Conservation (phyloP, 371 early-diverging fungal species). For the Mucor racemosus region DNA sequence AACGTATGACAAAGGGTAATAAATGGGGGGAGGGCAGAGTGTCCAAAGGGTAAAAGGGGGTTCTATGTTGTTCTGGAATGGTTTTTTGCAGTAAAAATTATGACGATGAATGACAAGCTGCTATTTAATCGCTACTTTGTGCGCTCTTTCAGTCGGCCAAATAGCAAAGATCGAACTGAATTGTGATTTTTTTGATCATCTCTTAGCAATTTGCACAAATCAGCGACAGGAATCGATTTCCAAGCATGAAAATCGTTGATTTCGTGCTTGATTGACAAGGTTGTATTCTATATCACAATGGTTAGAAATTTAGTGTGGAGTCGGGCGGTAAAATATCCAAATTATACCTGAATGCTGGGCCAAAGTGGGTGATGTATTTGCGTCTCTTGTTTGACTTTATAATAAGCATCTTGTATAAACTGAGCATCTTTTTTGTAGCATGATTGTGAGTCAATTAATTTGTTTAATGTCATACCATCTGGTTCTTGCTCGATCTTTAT, state of each 20-base stretch:
- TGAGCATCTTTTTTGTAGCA: slow-evolving; percentile 38
- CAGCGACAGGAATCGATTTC: slow-evolving; percentile 38
- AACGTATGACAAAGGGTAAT: background rate
- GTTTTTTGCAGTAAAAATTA: background rate
- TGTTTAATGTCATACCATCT: background rate
- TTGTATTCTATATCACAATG: slow-evolving; percentile 19
- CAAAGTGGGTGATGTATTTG: slow-evolving; percentile 26
- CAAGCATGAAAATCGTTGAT: slow-evolving; percentile 42
- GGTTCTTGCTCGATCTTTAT: slow-evolving; percentile 28
- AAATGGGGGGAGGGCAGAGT: background rate
- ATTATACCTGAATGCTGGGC: slow-evolving; percentile 33
- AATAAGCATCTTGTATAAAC: slow-evolving; percentile 35
- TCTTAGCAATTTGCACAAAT: slow-evolving; percentile 26
- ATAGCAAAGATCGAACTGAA: slow-evolving; percentile 16
- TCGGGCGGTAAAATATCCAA: background rate
- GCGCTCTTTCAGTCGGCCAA: slow-evolving; percentile 16
- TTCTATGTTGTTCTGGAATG: background rate
- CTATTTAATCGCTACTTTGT: background rate
- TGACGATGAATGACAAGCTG: slow-evolving; percentile 6
- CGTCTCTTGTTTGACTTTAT: slow-evolving; percentile 21
- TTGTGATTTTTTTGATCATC: slow-evolving; percentile 30
- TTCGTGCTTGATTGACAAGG: slow-evolving; percentile 34
- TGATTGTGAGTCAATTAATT: background rate
- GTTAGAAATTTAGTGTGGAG: background rate
- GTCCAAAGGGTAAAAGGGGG: background rate